Base-by-base conservation (phyloP, 495 filamentous ascomycete genomes). In the Cercophora newfieldiana region DNA sequence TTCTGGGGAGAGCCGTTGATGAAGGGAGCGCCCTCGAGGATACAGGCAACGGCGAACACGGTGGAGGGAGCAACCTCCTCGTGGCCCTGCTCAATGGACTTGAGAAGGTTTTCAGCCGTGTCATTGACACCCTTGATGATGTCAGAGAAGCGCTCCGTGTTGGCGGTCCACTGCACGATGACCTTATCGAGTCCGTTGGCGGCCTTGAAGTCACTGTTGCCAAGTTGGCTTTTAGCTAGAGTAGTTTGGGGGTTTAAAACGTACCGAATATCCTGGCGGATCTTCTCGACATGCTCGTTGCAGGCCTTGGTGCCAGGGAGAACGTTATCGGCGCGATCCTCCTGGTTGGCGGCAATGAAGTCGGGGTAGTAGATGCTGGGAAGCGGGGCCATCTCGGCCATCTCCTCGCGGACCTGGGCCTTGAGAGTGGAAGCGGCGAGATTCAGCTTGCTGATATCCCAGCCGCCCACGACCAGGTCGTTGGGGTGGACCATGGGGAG, bases 1-100 rank as follows among this genome's bases (percentile, higher is more conserved):
- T 99, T 99, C 82, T 99, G 95, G 47, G 95, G 95, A 55, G 95
- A 99, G 59, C 95, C 95, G 78, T 99, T 99, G 90, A 99, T 97
- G 88, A 99, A 99, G 8, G 95, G 96, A 29, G 87, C 86, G 60
- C 86, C 83, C 76, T 98, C 95, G 62, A 97, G 84, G 71, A 98
- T 96, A 73, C 88, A 93, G 58, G 95, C 94, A 54, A 99, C 91
- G n/a, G 95, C 92, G 76, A 99, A 99, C 68, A 99, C 85, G 66
- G 94, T 97, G 29, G 96, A 98, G 28, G 96, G 96, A 25, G 95
- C 82, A 50, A 99, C 86, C 78, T 99, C 95, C 53, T 87, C 84
- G 77, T 99, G 93, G 58, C 94, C 92, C 49, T 82, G 71, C 78
- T 93, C 88, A 76, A 99, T 94, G 48, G 95, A 84, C 74, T 89